Conservation (phyloP, 2,329 filamentous ascomycete species). For the Cyphellophora attinorum region DNA sequence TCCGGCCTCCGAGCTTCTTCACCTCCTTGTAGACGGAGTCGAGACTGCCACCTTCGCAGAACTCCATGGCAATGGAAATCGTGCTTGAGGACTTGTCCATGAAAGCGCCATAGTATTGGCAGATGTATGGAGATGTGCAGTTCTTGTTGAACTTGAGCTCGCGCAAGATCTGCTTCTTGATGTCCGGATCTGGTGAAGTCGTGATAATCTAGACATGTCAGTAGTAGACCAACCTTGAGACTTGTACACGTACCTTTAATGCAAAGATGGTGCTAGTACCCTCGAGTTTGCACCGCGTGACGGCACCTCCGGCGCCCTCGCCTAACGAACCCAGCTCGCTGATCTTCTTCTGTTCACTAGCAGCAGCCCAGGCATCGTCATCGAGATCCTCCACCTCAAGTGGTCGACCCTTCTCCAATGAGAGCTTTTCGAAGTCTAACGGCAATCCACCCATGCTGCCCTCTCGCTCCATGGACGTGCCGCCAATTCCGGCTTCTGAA, state of each 20-base stretch:
- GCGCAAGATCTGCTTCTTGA: constrained; percentile 96
- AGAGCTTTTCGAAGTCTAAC: constrained; percentile 69
- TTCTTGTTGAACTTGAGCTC: constrained; percentile 97
- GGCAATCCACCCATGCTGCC: constrained; percentile 68
- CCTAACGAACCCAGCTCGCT: constrained; percentile 81
- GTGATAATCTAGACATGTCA: constrained; percentile 68
- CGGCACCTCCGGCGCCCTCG: constrained; percentile 90
- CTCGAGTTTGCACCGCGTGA: constrained; percentile 81
- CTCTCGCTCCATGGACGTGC: constrained; percentile 70
- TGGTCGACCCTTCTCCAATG: constrained; percentile 69
- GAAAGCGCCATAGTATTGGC: constrained; percentile 93
- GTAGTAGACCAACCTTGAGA: background rate
- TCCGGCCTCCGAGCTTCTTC: constrained; percentile 86
- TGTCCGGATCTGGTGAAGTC: constrained; percentile 92
- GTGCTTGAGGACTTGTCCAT: constrained; percentile 92
- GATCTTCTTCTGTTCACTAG: constrained; percentile 79
- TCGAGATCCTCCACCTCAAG: constrained; percentile 91
- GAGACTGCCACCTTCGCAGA: constrained; percentile 90
- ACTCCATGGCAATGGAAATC: constrained; percentile 98
- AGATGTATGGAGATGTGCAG: constrained; percentile 92
- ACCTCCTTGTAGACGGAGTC: constrained; percentile 97
- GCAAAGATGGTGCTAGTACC: constrained; percentile 93
- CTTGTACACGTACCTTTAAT: constrained; percentile 63
- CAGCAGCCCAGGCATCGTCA: constrained; percentile 89
- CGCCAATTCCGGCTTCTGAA: constrained; percentile 69